A percentile compares a stretch with the other conserved stretches of the same genome.
Evolutionary conservation across 148 eudicot genomes (phyloP).

Genomic region (Silene uniflora): DNA sequence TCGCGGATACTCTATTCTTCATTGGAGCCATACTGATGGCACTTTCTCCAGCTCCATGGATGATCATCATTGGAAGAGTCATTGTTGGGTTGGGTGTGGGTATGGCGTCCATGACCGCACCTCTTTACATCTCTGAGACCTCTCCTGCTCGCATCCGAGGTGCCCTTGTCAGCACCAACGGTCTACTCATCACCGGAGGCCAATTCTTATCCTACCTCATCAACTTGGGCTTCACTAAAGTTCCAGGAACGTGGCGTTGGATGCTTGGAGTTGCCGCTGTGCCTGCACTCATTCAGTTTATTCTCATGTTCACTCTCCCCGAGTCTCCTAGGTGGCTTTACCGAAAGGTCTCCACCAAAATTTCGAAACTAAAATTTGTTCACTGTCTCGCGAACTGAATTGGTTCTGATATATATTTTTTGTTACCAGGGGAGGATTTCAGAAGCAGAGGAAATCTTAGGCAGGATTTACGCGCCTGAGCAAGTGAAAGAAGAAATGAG

Average conservation of each 20-base stretch:
- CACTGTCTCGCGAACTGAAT: too few relatives aligned
- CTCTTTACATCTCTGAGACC: conserved; percentile 24
- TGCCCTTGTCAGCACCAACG: conserved; percentile 24
- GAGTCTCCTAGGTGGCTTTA: conserved; percentile 31
- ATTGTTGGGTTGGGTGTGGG: conserved; percentile 21
- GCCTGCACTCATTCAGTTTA: conserved; percentile 25
- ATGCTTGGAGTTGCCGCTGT: conserved; percentile 26
- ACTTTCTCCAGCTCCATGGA: conserved; percentile 17
- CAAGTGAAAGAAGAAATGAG: conserved; percentile 62
- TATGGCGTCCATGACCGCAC: conserved; percentile 24
- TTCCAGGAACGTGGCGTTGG: conserved; percentile 26
- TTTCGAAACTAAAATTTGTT: not conserved
- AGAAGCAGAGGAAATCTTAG: conserved; percentile 65
- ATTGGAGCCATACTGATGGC: conserved; percentile 17
- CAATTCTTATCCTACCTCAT: conserved; percentile 26
- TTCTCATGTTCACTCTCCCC: conserved; percentile 21
- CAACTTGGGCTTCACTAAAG: conserved; percentile 23
- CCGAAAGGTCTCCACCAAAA: conserved; percentile 3
- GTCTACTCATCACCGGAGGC: conserved; percentile 23
- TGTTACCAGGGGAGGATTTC: conserved; percentile 39
- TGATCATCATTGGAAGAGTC: conserved; percentile 19
- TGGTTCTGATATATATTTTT: not conserved
- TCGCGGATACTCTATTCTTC: conserved; percentile 18
- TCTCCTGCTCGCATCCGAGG: conserved; percentile 21
- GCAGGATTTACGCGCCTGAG: conserved; percentile 56